Evolutionary conservation across 805 yeast species (phyloP).

Genomic region (Ogataea kodamae): DNA sequence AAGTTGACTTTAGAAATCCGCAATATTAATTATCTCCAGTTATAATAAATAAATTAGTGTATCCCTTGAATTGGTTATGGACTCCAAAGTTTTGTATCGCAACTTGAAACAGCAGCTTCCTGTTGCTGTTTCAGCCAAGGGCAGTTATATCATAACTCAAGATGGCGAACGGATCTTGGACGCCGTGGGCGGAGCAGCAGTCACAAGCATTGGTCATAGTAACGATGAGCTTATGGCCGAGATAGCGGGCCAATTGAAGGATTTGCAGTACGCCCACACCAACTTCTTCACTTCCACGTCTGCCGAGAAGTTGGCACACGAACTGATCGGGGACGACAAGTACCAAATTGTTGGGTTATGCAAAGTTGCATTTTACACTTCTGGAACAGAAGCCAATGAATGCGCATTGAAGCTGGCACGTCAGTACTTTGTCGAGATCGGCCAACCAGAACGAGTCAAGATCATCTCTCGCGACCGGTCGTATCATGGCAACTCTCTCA

Average conservation of each 20-base stretch:
- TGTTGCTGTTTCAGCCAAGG: constrained; percentile 6
- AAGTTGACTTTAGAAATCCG: not conserved
- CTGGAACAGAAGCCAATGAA: constrained; percentile 76
- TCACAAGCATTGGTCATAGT: constrained; percentile 39
- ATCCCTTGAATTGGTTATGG: constrained; percentile 1
- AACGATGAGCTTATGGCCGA: constrained; percentile 34
- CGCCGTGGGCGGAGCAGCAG: constrained; percentile 47
- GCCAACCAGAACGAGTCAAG: constrained; percentile 35
- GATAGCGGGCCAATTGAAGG: constrained; percentile 34
- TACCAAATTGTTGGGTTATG: constrained; percentile 28
- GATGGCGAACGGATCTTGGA: constrained; percentile 30
- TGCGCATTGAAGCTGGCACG: constrained; percentile 68
- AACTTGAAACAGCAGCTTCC: not conserved
- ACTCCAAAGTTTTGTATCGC: constrained; percentile 3
- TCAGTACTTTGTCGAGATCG: constrained; percentile 41
- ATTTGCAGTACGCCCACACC: constrained; percentile 34
- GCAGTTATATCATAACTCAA: constrained; percentile 11
- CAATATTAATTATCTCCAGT: not conserved
- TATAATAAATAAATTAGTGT: too few species aligned
- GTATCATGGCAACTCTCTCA: constrained; percentile 46
- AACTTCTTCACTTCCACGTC: constrained; percentile 31
- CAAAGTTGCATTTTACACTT: constrained; percentile 46
- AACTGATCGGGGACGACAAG: constrained; percentile 37
- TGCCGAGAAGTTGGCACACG: constrained; percentile 39
- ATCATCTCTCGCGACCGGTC: constrained; percentile 40